Conservation (phyloP, 768 basidiomycete species). For the Tulasnella calospora region DNA sequence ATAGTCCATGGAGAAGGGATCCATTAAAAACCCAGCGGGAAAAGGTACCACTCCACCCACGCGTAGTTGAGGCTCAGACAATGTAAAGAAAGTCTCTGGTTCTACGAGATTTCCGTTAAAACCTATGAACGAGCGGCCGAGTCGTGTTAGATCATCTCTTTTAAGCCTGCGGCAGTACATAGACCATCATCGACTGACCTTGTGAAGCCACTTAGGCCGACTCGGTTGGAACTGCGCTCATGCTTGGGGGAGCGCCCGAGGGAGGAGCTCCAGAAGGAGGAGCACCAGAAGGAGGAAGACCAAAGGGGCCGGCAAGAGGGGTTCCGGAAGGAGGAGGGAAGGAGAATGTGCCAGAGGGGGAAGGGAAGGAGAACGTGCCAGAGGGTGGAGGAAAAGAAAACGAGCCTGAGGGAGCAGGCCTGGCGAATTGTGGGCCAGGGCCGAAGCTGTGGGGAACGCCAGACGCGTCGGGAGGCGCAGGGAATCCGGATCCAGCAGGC, state of each 20-base stretch:
- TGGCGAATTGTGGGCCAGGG: not conserved
- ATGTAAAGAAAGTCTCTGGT: not conserved
- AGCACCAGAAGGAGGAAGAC: not conserved
- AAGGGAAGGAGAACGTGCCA: not conserved
- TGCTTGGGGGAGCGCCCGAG: not conserved
- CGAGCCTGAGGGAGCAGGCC: not conserved
- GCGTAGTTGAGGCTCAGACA: not conserved
- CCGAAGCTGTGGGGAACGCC: not conserved
- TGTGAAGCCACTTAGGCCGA: not conserved
- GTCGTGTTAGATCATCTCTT: not conserved
- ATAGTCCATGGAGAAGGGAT: not conserved
- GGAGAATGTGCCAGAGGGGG: not conserved
- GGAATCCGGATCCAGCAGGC: not conserved
- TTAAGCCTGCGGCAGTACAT: not conserved
- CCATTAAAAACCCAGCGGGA: conserved; percentile 5
- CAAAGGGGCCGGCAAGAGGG: not conserved
- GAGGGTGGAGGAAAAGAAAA: not conserved
- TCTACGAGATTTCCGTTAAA: not conserved
- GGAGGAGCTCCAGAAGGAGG: not conserved
- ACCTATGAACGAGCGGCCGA: not conserved
- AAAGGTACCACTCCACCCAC: not conserved
- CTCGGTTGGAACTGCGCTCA: not conserved
- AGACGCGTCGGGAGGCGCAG: not conserved
- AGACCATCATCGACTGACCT: not conserved
- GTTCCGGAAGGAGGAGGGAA: conserved; percentile 1